These are phyloP conservation scores for Arthrobotrys sphaeroides DNA, from an alignment of 2,329 filamentous ascomycete species.

Conservation along the genomic window DNA sequence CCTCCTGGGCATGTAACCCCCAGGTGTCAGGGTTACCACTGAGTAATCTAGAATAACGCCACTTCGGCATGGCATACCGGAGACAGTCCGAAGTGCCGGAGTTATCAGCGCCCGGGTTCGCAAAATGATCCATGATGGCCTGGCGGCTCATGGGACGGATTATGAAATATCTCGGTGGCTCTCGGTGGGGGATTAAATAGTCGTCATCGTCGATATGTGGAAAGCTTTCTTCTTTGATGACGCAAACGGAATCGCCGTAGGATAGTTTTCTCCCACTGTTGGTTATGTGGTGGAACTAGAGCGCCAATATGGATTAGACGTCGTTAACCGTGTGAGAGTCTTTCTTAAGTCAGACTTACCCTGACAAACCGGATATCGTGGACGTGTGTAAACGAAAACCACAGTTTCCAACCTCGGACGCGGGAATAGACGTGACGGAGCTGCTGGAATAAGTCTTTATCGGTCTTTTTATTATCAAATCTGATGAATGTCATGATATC, in stretches of 20 bases:
- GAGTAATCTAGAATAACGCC: background rate
- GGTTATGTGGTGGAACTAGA: background rate
- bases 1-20: background rate
- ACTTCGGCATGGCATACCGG: background rate
- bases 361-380: background rate
- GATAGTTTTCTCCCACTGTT: no score
- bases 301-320: no score
- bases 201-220: background rate
- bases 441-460: background rate
- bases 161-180: background rate
- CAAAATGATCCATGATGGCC: background rate
- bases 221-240: background rate
- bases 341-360: background rate
- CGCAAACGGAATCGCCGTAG: background rate
- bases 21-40: background rate
- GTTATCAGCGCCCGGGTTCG: background rate
- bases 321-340: no score
- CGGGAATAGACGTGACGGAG: background rate
- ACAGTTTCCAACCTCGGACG: background rate
- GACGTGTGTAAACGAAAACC: background rate
- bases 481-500: background rate
- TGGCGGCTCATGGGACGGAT: background rate
- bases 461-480: slow-evolving; percentile 61
- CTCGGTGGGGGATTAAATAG: background rate
- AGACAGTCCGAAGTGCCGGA: no score